Evolutionary conservation across 2,329 filamentous ascomycete species (phyloP).

Genomic region (Colletotrichum phormii): DNA sequence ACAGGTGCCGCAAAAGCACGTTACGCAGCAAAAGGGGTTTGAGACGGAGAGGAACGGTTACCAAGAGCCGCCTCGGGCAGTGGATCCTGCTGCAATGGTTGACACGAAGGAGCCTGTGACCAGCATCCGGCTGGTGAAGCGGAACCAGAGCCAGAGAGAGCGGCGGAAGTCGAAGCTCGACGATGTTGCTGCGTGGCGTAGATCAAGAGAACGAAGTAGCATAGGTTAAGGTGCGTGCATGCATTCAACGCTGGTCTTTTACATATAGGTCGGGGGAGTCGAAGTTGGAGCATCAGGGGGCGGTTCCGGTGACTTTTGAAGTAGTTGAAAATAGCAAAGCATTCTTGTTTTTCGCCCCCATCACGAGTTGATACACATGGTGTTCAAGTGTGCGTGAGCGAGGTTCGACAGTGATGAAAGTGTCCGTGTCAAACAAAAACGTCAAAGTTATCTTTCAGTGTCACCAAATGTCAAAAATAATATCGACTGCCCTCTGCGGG

Average conservation of each 20-base stretch:
- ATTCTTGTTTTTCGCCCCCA: neutral
- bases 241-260: constrained; percentile 3
- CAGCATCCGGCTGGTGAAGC: constrained; percentile 36
- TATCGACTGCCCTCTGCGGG: neutral
- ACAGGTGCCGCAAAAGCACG: neutral
- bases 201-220: constrained; percentile 17
- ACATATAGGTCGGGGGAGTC: constrained; percentile 5
- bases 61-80: neutral
- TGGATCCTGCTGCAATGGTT: neutral
- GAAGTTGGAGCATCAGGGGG: constrained; percentile 1
- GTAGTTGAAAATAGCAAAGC: constrained; percentile 24
- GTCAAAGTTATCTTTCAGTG: neutral
- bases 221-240: constrained; percentile 33
- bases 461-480: neutral
- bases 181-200: neutral
- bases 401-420: neutral
- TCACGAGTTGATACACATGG: neutral
- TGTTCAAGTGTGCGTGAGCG: neutral
- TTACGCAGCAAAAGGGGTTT: neutral
- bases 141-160: constrained; percentile 33
- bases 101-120: constrained; percentile 21
- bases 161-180: constrained; percentile 26
- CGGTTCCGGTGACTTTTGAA: neutral
- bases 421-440: neutral
- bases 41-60: neutral